phyloP scores from a whole-genome alignment of 2,329 filamentous ascomycete species.

The Plenodomus tracheiphilus region DNA sequence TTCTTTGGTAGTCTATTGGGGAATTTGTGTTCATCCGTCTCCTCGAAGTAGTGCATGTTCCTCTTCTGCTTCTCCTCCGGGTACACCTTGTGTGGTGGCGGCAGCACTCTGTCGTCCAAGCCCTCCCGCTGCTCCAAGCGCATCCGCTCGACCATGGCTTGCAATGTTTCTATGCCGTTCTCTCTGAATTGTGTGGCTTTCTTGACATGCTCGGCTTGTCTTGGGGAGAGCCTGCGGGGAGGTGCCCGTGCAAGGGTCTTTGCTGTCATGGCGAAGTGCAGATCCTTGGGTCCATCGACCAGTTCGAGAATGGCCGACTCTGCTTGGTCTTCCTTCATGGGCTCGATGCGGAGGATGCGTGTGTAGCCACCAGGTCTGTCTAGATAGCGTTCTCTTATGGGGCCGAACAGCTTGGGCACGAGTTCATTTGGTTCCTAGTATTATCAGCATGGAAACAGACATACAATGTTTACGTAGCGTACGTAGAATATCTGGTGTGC shows the following conservation, averaged over 20 bases:
- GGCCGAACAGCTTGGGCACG: constrained; percentile 85
- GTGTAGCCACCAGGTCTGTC: constrained; percentile 89
- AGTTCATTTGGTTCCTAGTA: constrained; percentile 67
- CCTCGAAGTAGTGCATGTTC: constrained; percentile 34
- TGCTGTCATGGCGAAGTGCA: constrained; percentile 93
- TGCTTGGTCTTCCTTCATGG: constrained; percentile 84
- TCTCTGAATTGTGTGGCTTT: constrained; percentile 81
- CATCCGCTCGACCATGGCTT: constrained; percentile 57
- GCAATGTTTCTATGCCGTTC: constrained; percentile 68
- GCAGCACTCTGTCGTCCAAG: constrained; percentile 30
- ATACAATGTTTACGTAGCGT: constrained; percentile 43
- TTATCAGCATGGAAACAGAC: constrained; percentile 11
- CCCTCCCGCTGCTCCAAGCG: constrained; percentile 26
- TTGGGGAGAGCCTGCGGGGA: constrained; percentile 63
- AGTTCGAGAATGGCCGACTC: constrained; percentile 90
- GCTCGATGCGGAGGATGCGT: constrained; percentile 88
- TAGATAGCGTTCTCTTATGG: constrained; percentile 77
- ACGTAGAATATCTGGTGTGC: constrained; percentile 88
- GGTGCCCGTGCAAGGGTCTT: constrained; percentile 71
- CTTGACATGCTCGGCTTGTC: constrained; percentile 76
- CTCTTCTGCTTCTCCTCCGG: constrained; percentile 30
- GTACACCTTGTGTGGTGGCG: constrained; percentile 37
- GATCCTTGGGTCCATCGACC: constrained; percentile 90
- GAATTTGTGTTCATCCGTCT: constrained; percentile 23
- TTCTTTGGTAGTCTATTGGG: constrained; percentile 24